Base-by-base conservation (phyloP, 2,329 filamentous ascomycete species). In the Sarocladium strictum region DNA sequence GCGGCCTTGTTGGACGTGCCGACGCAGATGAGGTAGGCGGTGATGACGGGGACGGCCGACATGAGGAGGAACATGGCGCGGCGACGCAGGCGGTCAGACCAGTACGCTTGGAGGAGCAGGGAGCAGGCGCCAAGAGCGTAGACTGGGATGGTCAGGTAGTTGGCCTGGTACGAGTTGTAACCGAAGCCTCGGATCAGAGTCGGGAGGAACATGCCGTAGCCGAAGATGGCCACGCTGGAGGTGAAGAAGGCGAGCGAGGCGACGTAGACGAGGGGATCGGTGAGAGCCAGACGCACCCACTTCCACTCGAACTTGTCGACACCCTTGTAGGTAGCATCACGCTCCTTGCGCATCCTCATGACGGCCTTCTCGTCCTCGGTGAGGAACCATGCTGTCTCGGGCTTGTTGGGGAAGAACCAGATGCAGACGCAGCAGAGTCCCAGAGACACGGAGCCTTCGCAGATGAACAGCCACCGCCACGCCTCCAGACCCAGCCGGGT, bases 391-490 rank as follows among this genome's bases (percentile, higher is more conserved):
- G 75, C 72, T 2, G 63, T 72, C 32, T 70, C 66, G 0, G 76
- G 74, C 21, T 70, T 73, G 53, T 76, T 74, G 0, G 72, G 72
- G 58, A 75, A 71, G 55, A 69, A 67, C 65, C 71, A 71, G 2
- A 70, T 60, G 1, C 66, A 56, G 2, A 74, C 72, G 11, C 7
- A 27, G 43, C 43, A 49, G n/a, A 49, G 43, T 9, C 5, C 43
- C 24, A 49, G 23, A 3, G 43, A 49, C 7, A 49, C 43, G 15
- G 43, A 27, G 3, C 43, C 43, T 55, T 78, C 75, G 0, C 73
- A 65, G 32, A 77, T 75, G 55, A 79, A 80, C 0, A 78, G 63
- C 77, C 76, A 80, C 53, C 75, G 60, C 77, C 77, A 80, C 1
- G 77, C 76, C 1, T 67, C 65, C 1, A 80, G 64, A 0, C 76